A percentile compares a stretch with the other conserved stretches of the same genome.
Evolutionary conservation across 768 basidiomycete species (phyloP).

Genomic region (Amanita rimosa): DNA sequence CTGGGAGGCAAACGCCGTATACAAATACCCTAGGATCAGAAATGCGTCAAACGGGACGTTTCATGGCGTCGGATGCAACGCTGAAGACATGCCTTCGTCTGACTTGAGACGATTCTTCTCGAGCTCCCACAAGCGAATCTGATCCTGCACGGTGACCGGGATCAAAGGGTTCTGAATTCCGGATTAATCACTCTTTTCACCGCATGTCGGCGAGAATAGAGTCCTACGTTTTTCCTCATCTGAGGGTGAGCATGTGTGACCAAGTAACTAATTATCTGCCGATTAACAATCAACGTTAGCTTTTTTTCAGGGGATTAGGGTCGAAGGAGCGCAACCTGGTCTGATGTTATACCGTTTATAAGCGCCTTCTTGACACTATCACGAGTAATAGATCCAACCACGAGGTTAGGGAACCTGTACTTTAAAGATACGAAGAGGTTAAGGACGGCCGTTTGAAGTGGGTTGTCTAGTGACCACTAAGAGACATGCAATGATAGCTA

Average conservation of each 20-base stretch:
- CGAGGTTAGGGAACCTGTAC: slow-evolving; percentile 92
- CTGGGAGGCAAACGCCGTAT: slow-evolving; percentile 77
- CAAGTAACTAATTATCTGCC: slow-evolving; percentile 90
- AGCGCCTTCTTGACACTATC: slow-evolving; percentile 94
- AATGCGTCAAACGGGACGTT: slow-evolving; percentile 10
- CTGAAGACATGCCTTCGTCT: slow-evolving; percentile 55
- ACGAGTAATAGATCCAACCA: slow-evolving; percentile 91
- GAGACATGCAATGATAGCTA: slow-evolving; percentile 11
- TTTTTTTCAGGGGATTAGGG: slow-evolving; percentile 11
- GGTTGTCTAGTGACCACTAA: slow-evolving; percentile 56
- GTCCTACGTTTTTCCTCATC: slow-evolving; percentile 85
- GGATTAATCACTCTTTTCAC: slow-evolving; percentile 11
- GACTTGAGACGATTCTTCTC: slow-evolving; percentile 88
- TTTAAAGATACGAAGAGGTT: slow-evolving; percentile 89
- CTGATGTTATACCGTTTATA: slow-evolving; percentile 89
- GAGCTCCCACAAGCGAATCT: slow-evolving; percentile 94
- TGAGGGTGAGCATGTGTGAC: slow-evolving; percentile 94
- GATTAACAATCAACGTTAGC: slow-evolving; percentile 9
- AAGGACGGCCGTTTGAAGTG: slow-evolving; percentile 90
- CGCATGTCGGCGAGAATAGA: slow-evolving; percentile 11
- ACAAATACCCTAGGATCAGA: slow-evolving; percentile 60
- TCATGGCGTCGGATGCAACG: slow-evolving; percentile 13
- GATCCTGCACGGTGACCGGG: slow-evolving; percentile 96
- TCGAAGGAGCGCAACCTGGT: slow-evolving; percentile 53
- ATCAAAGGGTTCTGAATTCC: slow-evolving; percentile 70